Percentiles rank a stretch among this genome's conserved stretches.
These are phyloP conservation scores for Mycothermus thermophilus DNA, from an alignment of 495 filamentous ascomycete genomes.

Conservation along the genomic window DNA sequence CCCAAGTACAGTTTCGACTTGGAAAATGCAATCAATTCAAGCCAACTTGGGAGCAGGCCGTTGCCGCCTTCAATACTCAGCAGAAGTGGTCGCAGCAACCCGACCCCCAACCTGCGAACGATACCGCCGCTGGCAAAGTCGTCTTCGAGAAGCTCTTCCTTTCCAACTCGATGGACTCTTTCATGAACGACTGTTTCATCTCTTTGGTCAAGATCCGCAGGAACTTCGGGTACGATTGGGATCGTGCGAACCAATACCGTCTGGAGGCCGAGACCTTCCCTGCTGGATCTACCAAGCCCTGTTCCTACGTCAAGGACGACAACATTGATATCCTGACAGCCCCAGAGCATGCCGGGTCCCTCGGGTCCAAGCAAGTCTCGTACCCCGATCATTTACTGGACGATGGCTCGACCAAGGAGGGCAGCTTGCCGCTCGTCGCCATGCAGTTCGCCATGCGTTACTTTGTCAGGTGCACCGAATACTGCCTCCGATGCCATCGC, in stretches of 20 bases:
- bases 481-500: slow-evolving; percentile 76
- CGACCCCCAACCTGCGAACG: too few relatives aligned
- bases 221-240: slow-evolving; percentile 45
- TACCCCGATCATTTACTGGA: slow-evolving; percentile 38
- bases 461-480: slow-evolving; percentile 71
- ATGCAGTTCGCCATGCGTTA: slow-evolving; percentile 74
- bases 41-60: slow-evolving; percentile 36
- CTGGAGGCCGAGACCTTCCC: too few relatives aligned
- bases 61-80: slow-evolving; percentile 45
- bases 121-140: not conserved
- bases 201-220: slow-evolving; percentile 47
- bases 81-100: too few relatives aligned
- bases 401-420: slow-evolving; percentile 1
- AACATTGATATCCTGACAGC: too few relatives aligned
- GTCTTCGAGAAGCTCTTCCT: slow-evolving; percentile 48
- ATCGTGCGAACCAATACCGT: slow-evolving; percentile 50
- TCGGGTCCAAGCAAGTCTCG: slow-evolving; percentile 18
- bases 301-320: not conserved
- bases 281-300: not conserved
- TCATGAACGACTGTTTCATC: slow-evolving; percentile 56
- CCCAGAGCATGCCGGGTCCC: not conserved
- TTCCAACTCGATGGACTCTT: slow-evolving; percentile 53
- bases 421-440: slow-evolving; percentile 52
- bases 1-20: slow-evolving; percentile 25
- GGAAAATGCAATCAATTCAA: slow-evolving; percentile 43